Percentiles rank a stretch among this genome's conserved stretches.
Evolutionary conservation across 805 yeast species (phyloP).

Genomic region (Candida corydali): DNA sequence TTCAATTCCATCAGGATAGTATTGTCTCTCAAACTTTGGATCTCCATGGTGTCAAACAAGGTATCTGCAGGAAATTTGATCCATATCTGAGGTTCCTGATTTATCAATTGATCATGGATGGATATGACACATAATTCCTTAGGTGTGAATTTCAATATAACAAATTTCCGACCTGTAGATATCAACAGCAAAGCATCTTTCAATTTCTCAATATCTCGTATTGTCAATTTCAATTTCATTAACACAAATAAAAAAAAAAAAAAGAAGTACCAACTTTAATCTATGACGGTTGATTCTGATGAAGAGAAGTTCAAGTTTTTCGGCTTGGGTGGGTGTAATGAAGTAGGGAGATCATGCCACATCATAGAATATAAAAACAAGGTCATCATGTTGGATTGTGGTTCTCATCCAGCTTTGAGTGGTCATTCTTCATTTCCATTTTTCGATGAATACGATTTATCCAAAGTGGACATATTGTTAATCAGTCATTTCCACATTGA

Average conservation of each 20-base stretch:
- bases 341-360: constrained; percentile 96
- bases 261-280: neutral
- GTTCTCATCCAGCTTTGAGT: constrained; percentile 92
- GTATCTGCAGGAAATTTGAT: constrained; percentile 45
- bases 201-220: constrained; percentile 16
- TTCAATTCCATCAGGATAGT: constrained; percentile 58
- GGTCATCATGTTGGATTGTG: constrained; percentile 95
- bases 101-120: constrained; percentile 34
- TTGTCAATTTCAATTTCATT: constrained; percentile 19
- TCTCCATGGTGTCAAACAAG: constrained; percentile 47
- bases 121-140: constrained; percentile 48
- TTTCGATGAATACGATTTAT: constrained; percentile 89
- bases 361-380: constrained; percentile 88
- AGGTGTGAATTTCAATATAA: constrained; percentile 54
- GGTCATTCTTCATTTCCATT: constrained; percentile 92
- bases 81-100: constrained; percentile 66
- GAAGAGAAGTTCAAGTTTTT: constrained; percentile 57
- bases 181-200: constrained; percentile 45
- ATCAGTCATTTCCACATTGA: constrained; percentile 96
- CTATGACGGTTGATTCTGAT: constrained; percentile 13
- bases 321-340: constrained; percentile 97
- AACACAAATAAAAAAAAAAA: neutral
- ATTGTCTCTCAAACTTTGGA: constrained; percentile 50
- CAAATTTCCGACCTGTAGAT: constrained; percentile 49
- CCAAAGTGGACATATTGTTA: constrained; percentile 78